Evolutionary conservation across 352 stramenopile genomes (phyloP), one percentile per base, ranked within the genome.

Genomic region (Phytophthora citricola): DNA sequence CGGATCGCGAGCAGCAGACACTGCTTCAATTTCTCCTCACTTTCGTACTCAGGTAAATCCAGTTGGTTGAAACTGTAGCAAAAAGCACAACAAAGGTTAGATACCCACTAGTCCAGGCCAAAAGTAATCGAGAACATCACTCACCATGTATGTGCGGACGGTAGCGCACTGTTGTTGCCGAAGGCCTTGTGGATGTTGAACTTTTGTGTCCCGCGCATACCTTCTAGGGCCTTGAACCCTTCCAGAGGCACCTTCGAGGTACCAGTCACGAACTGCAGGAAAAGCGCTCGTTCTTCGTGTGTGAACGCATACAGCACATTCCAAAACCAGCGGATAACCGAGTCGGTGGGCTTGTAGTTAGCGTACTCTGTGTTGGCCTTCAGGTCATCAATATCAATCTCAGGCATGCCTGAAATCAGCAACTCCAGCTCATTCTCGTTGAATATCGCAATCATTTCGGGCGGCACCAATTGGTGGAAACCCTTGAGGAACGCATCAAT

Each of bases 141-240:
- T 64, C 74, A 95, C 89, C 98, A 99, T 32, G 98, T 99, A 82
- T 99, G 98, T 14, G 98, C 97, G 14, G 88, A 94, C 11, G 92
- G 92, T 44, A 98, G 66, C 27, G 87, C 82, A 26, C 85, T 93
- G 58, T 77, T 83, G 69, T 94, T 92, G 41, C 93, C 96, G 69
- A 97, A 98, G 4, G 94, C 93, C 78, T 99, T 99, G 84, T 99
- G 97, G 69, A 99, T 99, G 71, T 97, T 99, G 76, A 99, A 99
- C 73, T 99, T 99, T 75, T 99, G 96, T 36, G 97, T 97, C 26
- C 98, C 98, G 24, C 97, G 92, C 97, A 99, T 99, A 54, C 98
- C 98, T 71, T 99, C 97, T 1, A 99, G 85, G 24, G 97, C 92
- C 66, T 96, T 95, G 75, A 99, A 99, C 20, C 98, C 98, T 75